phyloP scores from a whole-genome alignment of 164 flowering plant genomes.

The Hamamelis virginiana region DNA sequence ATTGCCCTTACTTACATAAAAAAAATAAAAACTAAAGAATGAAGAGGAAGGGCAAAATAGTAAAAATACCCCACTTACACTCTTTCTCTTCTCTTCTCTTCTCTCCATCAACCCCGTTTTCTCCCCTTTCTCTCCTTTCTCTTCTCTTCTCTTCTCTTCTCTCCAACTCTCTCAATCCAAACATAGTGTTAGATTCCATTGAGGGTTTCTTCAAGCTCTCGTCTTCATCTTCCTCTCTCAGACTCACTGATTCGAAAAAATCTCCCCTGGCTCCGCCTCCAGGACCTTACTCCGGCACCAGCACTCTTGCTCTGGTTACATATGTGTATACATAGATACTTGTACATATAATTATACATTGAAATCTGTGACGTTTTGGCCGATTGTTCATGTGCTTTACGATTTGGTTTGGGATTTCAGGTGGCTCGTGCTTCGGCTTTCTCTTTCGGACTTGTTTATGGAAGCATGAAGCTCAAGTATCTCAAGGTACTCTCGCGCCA shows the following conservation, averaged over 20 bases:
- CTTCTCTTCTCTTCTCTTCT: too few relatives aligned
- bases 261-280: constrained; percentile 57
- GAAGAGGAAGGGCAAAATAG: too few relatives aligned
- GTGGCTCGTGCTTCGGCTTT: constrained; percentile 75
- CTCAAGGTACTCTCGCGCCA: constrained; percentile 42
- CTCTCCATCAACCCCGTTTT: too few relatives aligned
- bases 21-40: too few relatives aligned
- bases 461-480: constrained; percentile 65
- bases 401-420: constrained; percentile 25
- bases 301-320: constrained; percentile 71
- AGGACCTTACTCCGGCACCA: constrained; percentile 73
- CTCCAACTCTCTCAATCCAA: too few relatives aligned
- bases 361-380: background rate
- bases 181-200: background rate
- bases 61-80: too few relatives aligned
- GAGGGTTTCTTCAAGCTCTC: background rate
- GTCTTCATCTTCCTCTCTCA: background rate
- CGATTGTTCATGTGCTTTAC: background rate
- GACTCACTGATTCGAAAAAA: background rate
- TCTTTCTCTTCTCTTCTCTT: too few relatives aligned
- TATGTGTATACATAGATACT: too few relatives aligned
- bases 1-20: too few relatives aligned
- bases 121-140: too few relatives aligned
- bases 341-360: too few relatives aligned
- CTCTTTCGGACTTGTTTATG: constrained; percentile 65